phyloP scores from a whole-genome alignment of 169 alveolate species.

The Plasmodium cynomolgi region DNA sequence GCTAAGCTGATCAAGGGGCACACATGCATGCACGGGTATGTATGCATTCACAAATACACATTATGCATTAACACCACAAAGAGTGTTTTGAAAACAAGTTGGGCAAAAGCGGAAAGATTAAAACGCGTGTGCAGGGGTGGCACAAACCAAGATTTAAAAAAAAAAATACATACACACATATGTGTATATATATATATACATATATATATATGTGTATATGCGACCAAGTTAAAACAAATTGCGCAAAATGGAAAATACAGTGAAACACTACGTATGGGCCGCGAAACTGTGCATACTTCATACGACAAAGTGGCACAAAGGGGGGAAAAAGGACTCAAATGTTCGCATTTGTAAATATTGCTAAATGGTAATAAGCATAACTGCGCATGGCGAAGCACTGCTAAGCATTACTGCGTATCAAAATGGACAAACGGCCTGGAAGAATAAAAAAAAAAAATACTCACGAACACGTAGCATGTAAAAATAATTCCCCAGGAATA shows the following conservation, averaged over 20 bases:
- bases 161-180: not conserved
- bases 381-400: not conserved
- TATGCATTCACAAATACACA: not conserved
- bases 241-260: not conserved
- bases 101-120: not conserved
- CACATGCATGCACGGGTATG: not conserved
- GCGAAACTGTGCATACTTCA: not conserved
- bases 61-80: not conserved
- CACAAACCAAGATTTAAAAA: not conserved
- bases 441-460: not conserved
- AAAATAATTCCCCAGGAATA: not conserved
- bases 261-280: not conserved
- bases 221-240: constrained; percentile 11
- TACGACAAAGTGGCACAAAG: not conserved
- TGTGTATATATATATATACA: not conserved
- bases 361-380: not conserved
- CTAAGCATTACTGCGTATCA: not conserved
- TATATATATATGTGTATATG: not conserved
- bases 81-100: not conserved
- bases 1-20: not conserved
- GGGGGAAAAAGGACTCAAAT: not conserved
- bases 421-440: constrained; percentile 9
- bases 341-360: not conserved
- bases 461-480: not conserved
- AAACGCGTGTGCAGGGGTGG: not conserved